These are phyloP conservation scores for Anisodus acutangulus DNA, from an alignment of 257 asterid species.

Conservation along the genomic window DNA sequence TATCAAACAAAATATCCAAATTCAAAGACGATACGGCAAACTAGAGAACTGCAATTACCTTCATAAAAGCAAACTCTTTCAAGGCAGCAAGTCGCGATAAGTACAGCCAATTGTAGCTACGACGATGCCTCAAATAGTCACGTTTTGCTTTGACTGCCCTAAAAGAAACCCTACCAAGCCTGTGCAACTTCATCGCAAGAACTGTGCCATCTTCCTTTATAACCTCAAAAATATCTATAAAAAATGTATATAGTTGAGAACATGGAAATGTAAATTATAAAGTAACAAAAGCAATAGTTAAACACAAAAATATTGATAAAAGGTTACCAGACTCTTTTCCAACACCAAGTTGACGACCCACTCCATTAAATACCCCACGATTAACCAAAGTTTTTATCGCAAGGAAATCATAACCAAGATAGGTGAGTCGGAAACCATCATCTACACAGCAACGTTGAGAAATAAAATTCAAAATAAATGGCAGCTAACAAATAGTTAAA, in stretches of 20 bases:
- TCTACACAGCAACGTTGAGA: constrained; percentile 48
- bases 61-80: constrained; percentile 97
- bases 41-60: constrained; percentile 50
- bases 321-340: constrained; percentile 94
- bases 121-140: constrained; percentile 96
- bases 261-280: constrained; percentile 22
- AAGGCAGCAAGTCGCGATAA: constrained; percentile 97
- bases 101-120: constrained; percentile 91
- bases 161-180: constrained; percentile 93
- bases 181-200: constrained; percentile 95
- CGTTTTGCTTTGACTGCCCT: constrained; percentile 98
- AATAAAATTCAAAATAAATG: not conserved
- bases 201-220: constrained; percentile 91
- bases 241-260: constrained; percentile 24
- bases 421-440: constrained; percentile 96
- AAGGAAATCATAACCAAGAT: constrained; percentile 96
- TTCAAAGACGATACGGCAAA: not conserved
- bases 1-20: constrained; percentile 3
- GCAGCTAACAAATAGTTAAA: not conserved
- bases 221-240: constrained; percentile 91
- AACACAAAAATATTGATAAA: constrained; percentile 29
- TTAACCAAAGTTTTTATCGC: constrained; percentile 92
- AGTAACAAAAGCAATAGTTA: not conserved
- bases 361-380: constrained; percentile 86
- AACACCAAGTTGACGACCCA: constrained; percentile 96